Evolutionary conservation across 805 yeast species (phyloP).

Genomic region (Monosporozyma unispora): DNA sequence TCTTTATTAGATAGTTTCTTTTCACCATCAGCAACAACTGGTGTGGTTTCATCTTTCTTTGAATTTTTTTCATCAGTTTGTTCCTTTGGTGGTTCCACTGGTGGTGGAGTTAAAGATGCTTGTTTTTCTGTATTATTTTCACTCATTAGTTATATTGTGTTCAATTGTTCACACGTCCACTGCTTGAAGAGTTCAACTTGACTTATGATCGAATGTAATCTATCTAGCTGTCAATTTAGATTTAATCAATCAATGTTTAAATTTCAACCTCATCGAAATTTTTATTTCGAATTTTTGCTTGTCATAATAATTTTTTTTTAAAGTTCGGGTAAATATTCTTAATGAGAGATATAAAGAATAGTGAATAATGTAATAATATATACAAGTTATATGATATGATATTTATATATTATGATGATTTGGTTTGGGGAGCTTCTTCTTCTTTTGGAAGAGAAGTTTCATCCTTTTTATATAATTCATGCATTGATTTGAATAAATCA

Average conservation of each 20-base stretch:
- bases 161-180: too few species aligned
- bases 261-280: not conserved
- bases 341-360: not conserved
- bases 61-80: constrained; percentile 4
- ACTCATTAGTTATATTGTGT: too few species aligned
- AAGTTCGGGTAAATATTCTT: not conserved
- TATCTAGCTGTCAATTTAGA: not conserved
- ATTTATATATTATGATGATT: not conserved
- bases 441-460: not conserved
- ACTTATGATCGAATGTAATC: too few species aligned
- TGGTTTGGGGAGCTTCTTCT: not conserved
- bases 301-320: not conserved
- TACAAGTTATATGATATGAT: not conserved
- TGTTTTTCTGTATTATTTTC: not conserved
- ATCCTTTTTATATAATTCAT: not conserved
- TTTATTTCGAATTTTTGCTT: not conserved
- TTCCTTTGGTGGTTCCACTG: constrained; percentile 1
- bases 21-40: constrained; percentile 12
- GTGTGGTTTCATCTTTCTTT: too few species aligned
- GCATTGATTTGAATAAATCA: not conserved
- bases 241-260: not conserved
- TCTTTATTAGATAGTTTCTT: constrained; percentile 60
- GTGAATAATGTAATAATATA: not conserved
- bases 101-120: not conserved
- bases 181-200: too few species aligned